phyloP scores from a whole-genome alignment of 2,329 filamentous ascomycete genomes.

The Pseudogymnoascus sp. region DNA sequence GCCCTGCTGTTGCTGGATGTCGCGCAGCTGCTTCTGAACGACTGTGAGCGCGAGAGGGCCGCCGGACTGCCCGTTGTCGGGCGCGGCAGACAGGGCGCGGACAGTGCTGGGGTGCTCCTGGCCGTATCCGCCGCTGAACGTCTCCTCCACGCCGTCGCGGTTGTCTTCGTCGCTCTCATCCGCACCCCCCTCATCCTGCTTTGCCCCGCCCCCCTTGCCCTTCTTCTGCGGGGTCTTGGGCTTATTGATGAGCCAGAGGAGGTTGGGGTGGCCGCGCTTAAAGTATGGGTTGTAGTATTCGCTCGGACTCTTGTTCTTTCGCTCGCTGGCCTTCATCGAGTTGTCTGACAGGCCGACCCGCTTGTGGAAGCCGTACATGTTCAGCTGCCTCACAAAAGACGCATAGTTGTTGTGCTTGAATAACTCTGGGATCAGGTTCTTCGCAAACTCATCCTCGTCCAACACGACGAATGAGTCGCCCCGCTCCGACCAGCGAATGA shows the following conservation, averaged over 20 bases:
- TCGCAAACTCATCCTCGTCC: slow-evolving; percentile 84
- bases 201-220: slow-evolving; percentile 38
- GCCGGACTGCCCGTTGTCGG: slow-evolving; percentile 42
- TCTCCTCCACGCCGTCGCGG: slow-evolving; percentile 32
- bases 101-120: slow-evolving; percentile 36
- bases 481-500: slow-evolving; percentile 95
- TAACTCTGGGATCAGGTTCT: slow-evolving; percentile 63
- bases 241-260: slow-evolving; percentile 96
- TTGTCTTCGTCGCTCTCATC: slow-evolving; percentile 63
- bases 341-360: slow-evolving; percentile 88
- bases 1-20: slow-evolving; percentile 77
- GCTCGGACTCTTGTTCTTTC: slow-evolving; percentile 95
- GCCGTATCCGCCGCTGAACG: slow-evolving; percentile 27
- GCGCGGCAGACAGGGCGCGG: slow-evolving; percentile 28
- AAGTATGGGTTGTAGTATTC: slow-evolving; percentile 98
- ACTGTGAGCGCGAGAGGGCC: slow-evolving; percentile 26
- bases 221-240: slow-evolving; percentile 60
- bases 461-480: slow-evolving; percentile 94
- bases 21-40: slow-evolving; percentile 71
- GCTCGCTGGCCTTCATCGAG: slow-evolving; percentile 93
- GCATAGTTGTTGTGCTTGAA: slow-evolving; percentile 78
- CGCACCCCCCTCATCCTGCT: slow-evolving; percentile 55
- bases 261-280: slow-evolving; percentile 80
- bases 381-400: slow-evolving; percentile 65
- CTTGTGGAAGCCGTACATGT: slow-evolving; percentile 58